Evolutionary conservation across 106 monocot genomes (phyloP), one percentile per base, ranked within the genome.

Genomic region (Dendrobium nobile): DNA sequence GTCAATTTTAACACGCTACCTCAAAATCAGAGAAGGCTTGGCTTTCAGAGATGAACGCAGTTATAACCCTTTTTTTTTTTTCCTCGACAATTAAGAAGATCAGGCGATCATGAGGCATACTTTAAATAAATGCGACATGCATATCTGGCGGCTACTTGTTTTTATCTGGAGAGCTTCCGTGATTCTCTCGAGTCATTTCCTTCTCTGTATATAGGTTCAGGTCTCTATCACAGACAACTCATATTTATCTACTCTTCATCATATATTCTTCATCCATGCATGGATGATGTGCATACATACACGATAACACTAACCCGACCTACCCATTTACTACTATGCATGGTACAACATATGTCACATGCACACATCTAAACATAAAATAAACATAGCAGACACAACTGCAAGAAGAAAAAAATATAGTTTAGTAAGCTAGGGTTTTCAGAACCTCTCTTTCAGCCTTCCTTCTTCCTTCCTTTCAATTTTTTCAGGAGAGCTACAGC

Each of bases 381-480:
- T 70, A 70, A 70, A 15, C 70, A 70, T 22, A 61, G 61, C 61
- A 61, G 61, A 61, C 61, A 70, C 33, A 37, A 70, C 26, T 10
- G 68, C 26, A 68, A 31, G 10, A 68, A 68, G 68, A 31, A 68
- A 68, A 68, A 68, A 68, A 20, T 31, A 70, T 70, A 70, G 8
- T 70, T 70, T 37, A 40, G 33, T 70, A 70, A 70, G 37, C 37
- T 37, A 70, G 37, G 37, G 70, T 70, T 70, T 70, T 70, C 40
- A 70, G 70, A 70, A 11, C 3, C 28, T 37, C 70, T 70, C 33
- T 15, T 37, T 17, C 70, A 70, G 2, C 28, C 70, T 70, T 70
- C 3, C 70, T 37, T 37, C 31, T 16, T 7, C 24, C 64, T 65
- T 65, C 64, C 64, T 65, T 65, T 37, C 70, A 70, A 33, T 9